These are phyloP conservation scores for Parietaria judaica DNA, from an alignment of 306 rosid species.

Conservation along the genomic window DNA sequence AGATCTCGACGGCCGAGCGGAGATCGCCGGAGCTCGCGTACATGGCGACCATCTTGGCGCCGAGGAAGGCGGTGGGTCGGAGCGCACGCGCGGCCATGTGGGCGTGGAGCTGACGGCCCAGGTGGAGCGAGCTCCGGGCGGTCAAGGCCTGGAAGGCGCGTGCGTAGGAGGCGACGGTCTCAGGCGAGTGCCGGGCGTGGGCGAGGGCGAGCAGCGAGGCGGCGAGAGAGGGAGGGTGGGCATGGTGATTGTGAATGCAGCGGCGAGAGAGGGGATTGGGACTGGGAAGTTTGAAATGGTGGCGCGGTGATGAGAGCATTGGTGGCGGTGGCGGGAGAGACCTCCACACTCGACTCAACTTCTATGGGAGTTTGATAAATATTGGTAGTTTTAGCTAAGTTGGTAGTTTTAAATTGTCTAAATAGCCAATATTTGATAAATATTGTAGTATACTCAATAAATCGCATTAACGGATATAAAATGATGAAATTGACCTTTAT, in stretches of 20 bases:
- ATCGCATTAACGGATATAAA: too few relatives aligned
- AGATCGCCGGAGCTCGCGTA: slow-evolving; percentile 24
- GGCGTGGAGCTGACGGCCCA: slow-evolving; percentile 24
- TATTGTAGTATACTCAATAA: too few relatives aligned
- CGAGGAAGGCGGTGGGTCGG: slow-evolving; percentile 16
- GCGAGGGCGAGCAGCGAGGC: neutral
- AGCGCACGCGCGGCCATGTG: slow-evolving; percentile 12
- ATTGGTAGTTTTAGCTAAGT: too few relatives aligned
- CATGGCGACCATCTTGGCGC: slow-evolving; percentile 25
- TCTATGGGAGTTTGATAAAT: too few relatives aligned
- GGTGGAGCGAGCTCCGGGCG: slow-evolving; percentile 3
- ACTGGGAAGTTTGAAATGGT: neutral
- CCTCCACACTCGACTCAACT: too few relatives aligned
- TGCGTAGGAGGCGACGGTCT: slow-evolving; percentile 6
- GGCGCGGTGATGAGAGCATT: neutral
- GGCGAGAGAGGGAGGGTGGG: neutral
- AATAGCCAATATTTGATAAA: too few relatives aligned
- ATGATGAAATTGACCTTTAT: too few relatives aligned
- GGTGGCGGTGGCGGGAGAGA: too few relatives aligned
- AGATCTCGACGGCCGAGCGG: slow-evolving; percentile 11
- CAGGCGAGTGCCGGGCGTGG: neutral
- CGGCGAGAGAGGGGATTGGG: neutral
- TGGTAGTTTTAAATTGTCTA: too few relatives aligned
- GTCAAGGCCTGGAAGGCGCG: slow-evolving; percentile 14
- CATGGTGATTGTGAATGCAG: neutral